Base-by-base conservation (phyloP, 2,329 filamentous ascomycete species). In the Colletotrichum noveboracense region DNA sequence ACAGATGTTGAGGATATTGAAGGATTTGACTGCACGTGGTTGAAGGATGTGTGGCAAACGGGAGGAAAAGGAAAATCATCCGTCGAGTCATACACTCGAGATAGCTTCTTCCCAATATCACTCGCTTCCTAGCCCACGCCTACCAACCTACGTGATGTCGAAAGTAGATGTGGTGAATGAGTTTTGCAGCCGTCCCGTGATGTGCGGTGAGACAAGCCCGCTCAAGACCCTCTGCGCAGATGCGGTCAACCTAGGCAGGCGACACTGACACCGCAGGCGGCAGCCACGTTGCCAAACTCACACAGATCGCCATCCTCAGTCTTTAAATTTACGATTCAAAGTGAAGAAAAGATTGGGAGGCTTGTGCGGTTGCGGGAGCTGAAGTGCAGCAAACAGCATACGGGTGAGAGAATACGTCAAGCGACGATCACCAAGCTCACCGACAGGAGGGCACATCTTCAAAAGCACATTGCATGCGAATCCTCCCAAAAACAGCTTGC, bases 141-240 rank as follows among this genome's bases (percentile, higher is more conserved):
- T 14, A 8, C 3, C 16, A 32, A 34, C n/a, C 18, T 58, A 32
- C 21, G 28, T 68, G 66, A 58, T 38, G 18, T 34, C 9, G n/a
- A 28, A 26, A 28, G 12, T 9, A 9, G 9, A 21, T 14, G 66
- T 60, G 52, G 66, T 32, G 32, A 68, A 60, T 38, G 34, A 3
- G 16, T 14, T 30, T 12, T 1, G 10, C 32, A 4, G 1, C 30
- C 16, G 21, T 30, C 52, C 12, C 18, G 16, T 68, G 66, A 43
- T 43, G 34, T 7, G 7, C n/a, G 66, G 24, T 68, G 30, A 60
- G 52, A 68, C 66, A 60, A 18, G 10, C 24, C 52, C n/a, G 32
- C 32, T 14, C 30, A 58, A 68, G 66, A 43, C 32, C 66, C 52
- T 68, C 13, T 52, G 30, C 24, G 65, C 65, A 56, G 65, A 9